These are phyloP conservation scores for Penicillium canescens DNA, from an alignment of 495 filamentous ascomycete species.

Conservation along the genomic window DNA sequence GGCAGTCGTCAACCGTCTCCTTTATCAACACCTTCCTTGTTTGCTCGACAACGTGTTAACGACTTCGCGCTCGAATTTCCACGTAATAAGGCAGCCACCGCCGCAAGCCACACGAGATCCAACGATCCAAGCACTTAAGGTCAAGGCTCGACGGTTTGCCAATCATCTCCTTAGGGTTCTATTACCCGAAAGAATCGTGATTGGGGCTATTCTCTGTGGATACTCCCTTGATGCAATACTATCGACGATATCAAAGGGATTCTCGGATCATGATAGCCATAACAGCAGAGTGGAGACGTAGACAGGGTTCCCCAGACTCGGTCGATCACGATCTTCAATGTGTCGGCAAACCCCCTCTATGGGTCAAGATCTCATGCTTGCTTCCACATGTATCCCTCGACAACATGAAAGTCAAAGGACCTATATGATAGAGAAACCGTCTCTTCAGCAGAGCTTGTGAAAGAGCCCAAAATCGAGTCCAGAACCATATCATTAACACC, in stretches of 20 bases:
- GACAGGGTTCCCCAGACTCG: neutral
- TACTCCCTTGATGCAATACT: neutral
- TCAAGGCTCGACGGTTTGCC: neutral
- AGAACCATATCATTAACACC: neutral
- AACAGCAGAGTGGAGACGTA: slow-evolving; percentile 1
- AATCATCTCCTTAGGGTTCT: neutral
- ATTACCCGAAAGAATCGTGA: no score
- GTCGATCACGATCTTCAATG: slow-evolving; percentile 5
- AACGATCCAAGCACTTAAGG: neutral
- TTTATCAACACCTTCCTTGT: no score
- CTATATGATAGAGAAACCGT: neutral
- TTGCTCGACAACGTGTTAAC: no score
- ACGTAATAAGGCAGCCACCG: no score
- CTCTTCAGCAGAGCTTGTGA: neutral
- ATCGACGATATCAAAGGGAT: neutral
- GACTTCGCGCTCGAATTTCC: no score
- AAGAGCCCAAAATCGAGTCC: neutral
- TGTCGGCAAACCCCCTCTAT: neutral
- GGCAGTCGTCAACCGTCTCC: no score
- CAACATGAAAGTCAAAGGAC: neutral
- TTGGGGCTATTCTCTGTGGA: neutral
- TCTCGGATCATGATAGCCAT: neutral
- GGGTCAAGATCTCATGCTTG: neutral
- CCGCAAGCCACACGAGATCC: no score
- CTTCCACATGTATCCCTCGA: neutral